Evolutionary conservation across 2,329 filamentous ascomycete species (phyloP).

Genomic region (Fusarium siculi): DNA sequence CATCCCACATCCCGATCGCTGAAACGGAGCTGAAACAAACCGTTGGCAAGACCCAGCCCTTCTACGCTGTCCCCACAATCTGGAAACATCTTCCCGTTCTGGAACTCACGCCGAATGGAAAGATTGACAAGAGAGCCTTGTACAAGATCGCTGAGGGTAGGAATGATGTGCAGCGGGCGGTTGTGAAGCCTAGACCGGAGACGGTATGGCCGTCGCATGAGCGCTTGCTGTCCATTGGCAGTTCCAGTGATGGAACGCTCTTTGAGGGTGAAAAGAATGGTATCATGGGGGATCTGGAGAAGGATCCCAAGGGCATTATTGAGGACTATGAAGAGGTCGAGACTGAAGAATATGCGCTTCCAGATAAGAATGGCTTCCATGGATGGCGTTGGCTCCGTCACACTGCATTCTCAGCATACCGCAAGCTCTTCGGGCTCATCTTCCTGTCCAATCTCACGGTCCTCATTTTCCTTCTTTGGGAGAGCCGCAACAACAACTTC

Average conservation of each 20-base stretch:
- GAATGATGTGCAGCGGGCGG: accelerated
- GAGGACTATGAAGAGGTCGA: conserved; percentile 4
- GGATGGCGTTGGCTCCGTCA: conserved; percentile 33
- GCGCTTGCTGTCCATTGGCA: background rate
- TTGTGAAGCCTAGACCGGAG: background rate
- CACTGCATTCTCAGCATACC: conserved; percentile 28
- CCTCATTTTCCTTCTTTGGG: conserved; percentile 13
- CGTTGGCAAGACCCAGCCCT: conserved; percentile 10
- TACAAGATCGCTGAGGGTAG: conserved; percentile 1
- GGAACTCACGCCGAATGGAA: conserved; percentile 29
- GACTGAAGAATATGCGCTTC: conserved; percentile 16
- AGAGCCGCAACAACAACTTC: conserved; percentile 16
- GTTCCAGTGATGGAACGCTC: background rate
- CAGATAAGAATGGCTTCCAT: conserved; percentile 26
- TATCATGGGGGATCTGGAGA: conserved; percentile 6
- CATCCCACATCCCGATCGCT: conserved; percentile 4
- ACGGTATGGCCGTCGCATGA: conserved; percentile 12
- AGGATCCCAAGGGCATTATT: background rate
- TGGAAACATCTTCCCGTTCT: conserved; percentile 22
- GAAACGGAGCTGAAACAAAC: conserved; percentile 15
- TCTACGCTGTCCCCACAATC: conserved; percentile 25
- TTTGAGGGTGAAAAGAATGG: background rate
- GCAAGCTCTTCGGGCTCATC: conserved; percentile 30
- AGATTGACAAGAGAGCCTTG: conserved; percentile 19
- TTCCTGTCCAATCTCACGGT: conserved; percentile 20